These are phyloP conservation scores for Climacium dendroides DNA, from an alignment of 225 moss, liverwort and hornwort species.

Conservation along the genomic window DNA sequence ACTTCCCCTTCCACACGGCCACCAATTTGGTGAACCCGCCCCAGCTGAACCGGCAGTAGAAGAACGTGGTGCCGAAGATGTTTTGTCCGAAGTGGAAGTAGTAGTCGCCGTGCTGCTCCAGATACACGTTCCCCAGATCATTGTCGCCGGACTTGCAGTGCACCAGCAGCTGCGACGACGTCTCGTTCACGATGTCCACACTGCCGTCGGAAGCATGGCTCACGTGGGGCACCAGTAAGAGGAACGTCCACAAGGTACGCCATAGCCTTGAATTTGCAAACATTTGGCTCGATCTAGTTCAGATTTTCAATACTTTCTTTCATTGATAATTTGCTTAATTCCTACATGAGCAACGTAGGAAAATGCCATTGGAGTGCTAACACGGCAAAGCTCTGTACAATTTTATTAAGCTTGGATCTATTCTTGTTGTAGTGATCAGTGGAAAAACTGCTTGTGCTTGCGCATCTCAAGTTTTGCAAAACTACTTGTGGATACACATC, in stretches of 20 bases:
- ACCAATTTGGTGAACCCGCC: not conserved
- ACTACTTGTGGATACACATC: not conserved
- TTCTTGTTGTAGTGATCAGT: no score
- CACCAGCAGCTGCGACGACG: not conserved
- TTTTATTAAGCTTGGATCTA: not conserved
- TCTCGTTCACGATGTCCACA: conserved; percentile 22
- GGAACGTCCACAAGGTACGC: not conserved
- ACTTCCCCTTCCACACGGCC: conserved; percentile 5
- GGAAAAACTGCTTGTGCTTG: not conserved
- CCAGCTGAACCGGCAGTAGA: conserved; percentile 7
- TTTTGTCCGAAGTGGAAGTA: conserved; percentile 20
- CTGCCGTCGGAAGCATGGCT: not conserved
- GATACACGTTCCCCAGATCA: conserved; percentile 10
- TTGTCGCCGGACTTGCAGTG: conserved; percentile 20
- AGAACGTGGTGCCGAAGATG: conserved; percentile 20
- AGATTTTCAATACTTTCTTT: not conserved
- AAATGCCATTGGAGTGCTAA: not conserved
- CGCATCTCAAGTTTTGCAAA: not conserved
- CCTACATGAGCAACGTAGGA: not conserved
- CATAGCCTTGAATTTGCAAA: not conserved
- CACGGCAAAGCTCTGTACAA: not conserved
- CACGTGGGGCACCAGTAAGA: not conserved
- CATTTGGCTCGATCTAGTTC: not conserved
- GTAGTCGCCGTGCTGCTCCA: conserved; percentile 11
- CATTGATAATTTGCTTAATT: not conserved